Percentiles rank a stretch among this genome's conserved stretches.
These are phyloP conservation scores for Paecilomyces fulvus DNA, from an alignment of 2,329 filamentous ascomycete species.

Conservation along the genomic window DNA sequence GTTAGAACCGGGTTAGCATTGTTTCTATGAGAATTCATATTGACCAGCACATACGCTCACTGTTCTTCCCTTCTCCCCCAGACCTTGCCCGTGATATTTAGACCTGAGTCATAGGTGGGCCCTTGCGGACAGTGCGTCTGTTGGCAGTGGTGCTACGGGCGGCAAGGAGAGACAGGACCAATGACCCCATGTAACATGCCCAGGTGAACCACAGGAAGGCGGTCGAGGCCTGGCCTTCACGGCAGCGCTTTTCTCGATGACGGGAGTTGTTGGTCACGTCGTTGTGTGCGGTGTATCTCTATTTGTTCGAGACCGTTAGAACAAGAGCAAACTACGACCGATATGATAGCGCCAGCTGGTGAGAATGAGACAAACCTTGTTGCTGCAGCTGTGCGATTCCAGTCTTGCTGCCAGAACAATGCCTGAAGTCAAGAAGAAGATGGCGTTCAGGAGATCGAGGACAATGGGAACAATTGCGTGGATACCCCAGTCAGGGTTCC, in stretches of 20 bases:
- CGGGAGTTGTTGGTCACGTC: constrained; percentile 37
- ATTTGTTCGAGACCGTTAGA: background rate
- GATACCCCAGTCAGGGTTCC: constrained; percentile 25
- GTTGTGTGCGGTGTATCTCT: constrained; percentile 36
- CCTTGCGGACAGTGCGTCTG: background rate
- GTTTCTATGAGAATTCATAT: too few species aligned
- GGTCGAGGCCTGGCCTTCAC: constrained; percentile 42
- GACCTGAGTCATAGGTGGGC: background rate
- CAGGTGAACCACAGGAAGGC: constrained; percentile 47
- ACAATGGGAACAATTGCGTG: constrained; percentile 36
- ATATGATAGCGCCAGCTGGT: background rate
- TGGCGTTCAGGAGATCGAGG: constrained; percentile 38
- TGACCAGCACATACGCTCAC: background rate
- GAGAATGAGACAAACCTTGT: constrained; percentile 29
- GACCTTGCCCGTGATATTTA: background rate
- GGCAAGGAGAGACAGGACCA: constrained; percentile 32
- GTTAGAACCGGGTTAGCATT: too few species aligned
- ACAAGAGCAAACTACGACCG: background rate
- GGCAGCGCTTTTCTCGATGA: constrained; percentile 34
- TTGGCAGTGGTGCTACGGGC: constrained; percentile 12
- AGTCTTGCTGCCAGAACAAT: constrained; percentile 42
- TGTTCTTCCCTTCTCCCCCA: background rate
- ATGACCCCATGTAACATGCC: constrained; percentile 34
- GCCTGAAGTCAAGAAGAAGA: constrained; percentile 42
- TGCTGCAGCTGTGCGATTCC: constrained; percentile 36